Evolutionary conservation across 2,329 filamentous ascomycete genomes (phyloP), one percentile per base, ranked within the genome.

Genomic region (Myriosclerotinia curreyana): DNA sequence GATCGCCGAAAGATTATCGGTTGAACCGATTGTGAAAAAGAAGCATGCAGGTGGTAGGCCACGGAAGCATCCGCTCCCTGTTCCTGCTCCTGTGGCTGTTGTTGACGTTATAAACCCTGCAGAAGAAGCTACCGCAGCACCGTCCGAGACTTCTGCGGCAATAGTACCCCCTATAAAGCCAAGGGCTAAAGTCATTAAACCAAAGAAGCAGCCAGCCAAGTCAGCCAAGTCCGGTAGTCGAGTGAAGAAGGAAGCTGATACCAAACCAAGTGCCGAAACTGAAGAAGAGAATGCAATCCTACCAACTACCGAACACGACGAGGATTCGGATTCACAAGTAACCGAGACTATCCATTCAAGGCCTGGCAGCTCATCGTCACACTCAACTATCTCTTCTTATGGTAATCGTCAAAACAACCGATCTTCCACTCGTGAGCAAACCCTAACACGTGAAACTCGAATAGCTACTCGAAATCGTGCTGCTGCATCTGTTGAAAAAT

Each of bases 291-390:
- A 72, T 38, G 68, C 66, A 28, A 53, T 72, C 9, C 55, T 71
- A 8, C 69, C 66, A 55, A 71, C 70, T 36, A 70, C 70, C 2
- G 70, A 71, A 59, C 66, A 67, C 28, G 69, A 71, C 38, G 69
- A 69, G 2, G 66, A 66, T 42, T 68, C 67, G 38, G 46, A 53
- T 28, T 58, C 55, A 31, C 65, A 54, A 28, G 65, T 61, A 36
- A 62, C 65, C 14, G 68, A 68, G 42, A 54, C 68, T 25, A 63
- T 62, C 42, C 64, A 65, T 22, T 68, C 69, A 36, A 64, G 69
- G 36, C 69, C 67, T 22, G 64, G 65, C 9, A 68, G 67, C 28
- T 66, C 69, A 38, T 69, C 69, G 7, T 70, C 70, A 8, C 60
- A 63, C 17, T 64, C 56, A 22, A 68, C 68, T 36, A 52, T 46